Percentiles rank a stretch among this genome's conserved stretches.
Evolutionary conservation across 306 rosid genomes (phyloP).

Genomic region (Astragalus membranaceus): DNA sequence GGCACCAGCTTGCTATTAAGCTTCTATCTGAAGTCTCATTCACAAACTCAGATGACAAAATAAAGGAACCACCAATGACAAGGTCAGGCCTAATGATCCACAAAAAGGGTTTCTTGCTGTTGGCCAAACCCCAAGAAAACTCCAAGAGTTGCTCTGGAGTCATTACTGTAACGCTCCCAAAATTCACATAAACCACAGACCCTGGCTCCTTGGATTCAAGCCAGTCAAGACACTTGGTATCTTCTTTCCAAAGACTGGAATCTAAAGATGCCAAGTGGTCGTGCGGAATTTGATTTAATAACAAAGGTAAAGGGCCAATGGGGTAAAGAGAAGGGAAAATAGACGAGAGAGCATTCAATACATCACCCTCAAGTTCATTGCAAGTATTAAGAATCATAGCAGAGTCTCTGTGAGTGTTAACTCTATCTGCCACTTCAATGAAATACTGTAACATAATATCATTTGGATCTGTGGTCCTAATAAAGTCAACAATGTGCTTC

Average conservation of each 20-base stretch:
- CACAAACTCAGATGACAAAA: neutral
- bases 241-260: slow-evolving; percentile 13
- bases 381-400: neutral
- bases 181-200: neutral
- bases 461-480: slow-evolving; percentile 9
- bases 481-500: neutral
- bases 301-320: neutral
- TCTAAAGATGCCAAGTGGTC: neutral
- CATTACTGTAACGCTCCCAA: neutral
- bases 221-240: neutral
- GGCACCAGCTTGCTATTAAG: slow-evolving; percentile 4
- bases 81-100: neutral
- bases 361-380: slow-evolving; percentile 4
- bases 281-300: neutral
- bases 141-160: neutral
- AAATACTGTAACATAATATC: neutral
- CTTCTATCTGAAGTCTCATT: slow-evolving; percentile 4
- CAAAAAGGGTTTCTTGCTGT: neutral
- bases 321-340: neutral
- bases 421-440: neutral
- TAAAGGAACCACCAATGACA: neutral
- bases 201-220: neutral
- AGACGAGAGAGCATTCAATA: neutral
- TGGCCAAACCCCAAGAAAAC: neutral
- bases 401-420: neutral